Conservation (phyloP, 768 basidiomycete species). For the Lyophyllum decastes region DNA sequence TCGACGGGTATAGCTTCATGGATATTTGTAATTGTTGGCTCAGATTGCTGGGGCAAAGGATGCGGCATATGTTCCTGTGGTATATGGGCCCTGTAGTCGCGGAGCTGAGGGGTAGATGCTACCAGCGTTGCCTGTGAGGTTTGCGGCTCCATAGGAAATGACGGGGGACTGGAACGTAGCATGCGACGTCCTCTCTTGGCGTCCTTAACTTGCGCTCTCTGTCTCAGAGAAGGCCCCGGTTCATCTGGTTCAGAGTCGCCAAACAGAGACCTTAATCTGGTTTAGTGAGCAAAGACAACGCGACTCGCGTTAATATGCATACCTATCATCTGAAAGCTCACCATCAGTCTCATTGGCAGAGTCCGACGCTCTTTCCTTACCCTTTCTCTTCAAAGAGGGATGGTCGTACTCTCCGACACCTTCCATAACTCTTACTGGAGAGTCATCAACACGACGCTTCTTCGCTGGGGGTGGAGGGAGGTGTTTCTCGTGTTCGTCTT, state of each 20-base stretch:
- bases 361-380: background rate
- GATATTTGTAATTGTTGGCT: background rate
- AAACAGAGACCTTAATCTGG: background rate
- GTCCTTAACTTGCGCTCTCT: background rate
- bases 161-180: background rate
- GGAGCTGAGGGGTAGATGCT: slow-evolving; percentile 1
- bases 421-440: background rate
- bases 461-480: background rate
- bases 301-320: background rate
- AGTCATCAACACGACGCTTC: slow-evolving; percentile 4
- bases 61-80: background rate
- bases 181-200: background rate
- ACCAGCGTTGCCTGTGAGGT: slow-evolving; percentile 19
- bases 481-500: background rate
- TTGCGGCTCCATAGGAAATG: slow-evolving; percentile 4
- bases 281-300: background rate
- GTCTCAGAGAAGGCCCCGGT: slow-evolving; percentile 5
- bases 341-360: background rate
- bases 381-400: background rate
- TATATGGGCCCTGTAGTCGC: background rate
- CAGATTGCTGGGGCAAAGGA: background rate
- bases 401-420: background rate
- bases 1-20: background rate
- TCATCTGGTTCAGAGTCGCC: background rate
- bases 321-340: background rate